Percentiles rank a stretch among this genome's conserved stretches.
Conservation (phyloP, 352 stramenopile genomes). For the Globisporangium irregulare region DNA sequence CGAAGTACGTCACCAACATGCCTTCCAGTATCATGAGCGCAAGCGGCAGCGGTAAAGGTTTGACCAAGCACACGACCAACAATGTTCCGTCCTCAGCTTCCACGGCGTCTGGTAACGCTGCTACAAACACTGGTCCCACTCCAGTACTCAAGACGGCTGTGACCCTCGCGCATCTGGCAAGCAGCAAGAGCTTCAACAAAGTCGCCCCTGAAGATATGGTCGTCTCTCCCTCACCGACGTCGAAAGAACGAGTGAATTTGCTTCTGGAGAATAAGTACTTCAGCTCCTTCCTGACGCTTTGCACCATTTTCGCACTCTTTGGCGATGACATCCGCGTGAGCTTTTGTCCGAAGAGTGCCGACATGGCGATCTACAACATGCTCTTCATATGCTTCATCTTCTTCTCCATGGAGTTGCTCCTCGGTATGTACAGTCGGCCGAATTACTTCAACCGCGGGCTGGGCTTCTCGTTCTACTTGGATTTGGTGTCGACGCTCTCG, state of each 20-base stretch:
- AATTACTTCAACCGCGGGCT: constrained; percentile 77
- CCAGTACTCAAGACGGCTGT: constrained; percentile 27
- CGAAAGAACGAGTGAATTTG: constrained; percentile 40
- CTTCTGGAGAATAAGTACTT: constrained; percentile 74
- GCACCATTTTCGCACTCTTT: constrained; percentile 88
- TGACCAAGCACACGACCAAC: constrained; percentile 12
- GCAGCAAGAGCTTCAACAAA: constrained; percentile 59
- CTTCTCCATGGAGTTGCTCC: constrained; percentile 62
- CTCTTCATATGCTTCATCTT: constrained; percentile 79
- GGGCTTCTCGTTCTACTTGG: constrained; percentile 91
- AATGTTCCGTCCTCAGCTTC: constrained; percentile 5
- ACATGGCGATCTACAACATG: constrained; percentile 72
- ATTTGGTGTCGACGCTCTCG: constrained; percentile 92
- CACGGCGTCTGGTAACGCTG: constrained; percentile 9
- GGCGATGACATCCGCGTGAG: constrained; percentile 80
- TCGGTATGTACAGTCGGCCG: constrained; percentile 69
- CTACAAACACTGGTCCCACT: constrained; percentile 23
- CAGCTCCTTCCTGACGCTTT: constrained; percentile 59
- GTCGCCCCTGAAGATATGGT: constrained; percentile 57
- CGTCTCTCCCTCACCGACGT: constrained; percentile 27
- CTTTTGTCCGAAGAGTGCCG: constrained; percentile 59
- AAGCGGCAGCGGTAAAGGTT: constrained; percentile 7
- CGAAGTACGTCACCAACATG: constrained; percentile 28
- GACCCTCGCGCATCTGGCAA: constrained; percentile 38
- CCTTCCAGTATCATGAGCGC: constrained; percentile 24